Base-by-base conservation (phyloP, 2,329 filamentous ascomycete genomes). In the Cordyceps cateniannulata region DNA sequence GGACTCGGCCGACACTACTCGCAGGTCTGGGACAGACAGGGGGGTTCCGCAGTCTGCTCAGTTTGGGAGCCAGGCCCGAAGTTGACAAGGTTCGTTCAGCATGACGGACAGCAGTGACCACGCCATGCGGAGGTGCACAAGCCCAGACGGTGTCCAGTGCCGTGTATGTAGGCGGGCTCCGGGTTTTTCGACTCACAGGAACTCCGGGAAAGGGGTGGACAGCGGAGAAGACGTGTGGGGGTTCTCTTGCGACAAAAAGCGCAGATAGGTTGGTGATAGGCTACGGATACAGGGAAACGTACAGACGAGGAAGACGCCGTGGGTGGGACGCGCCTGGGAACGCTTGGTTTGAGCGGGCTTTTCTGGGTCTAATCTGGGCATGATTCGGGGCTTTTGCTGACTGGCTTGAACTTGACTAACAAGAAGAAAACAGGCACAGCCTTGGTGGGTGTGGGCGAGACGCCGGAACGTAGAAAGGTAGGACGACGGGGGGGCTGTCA, bases 1-100 rank as follows among this genome's bases (percentile, higher is more conserved):
- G 32, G 54, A 57, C 54, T 57, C 54, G 54, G 54, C 54, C 54
- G 54, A 57, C 54, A 49, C 54, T 57, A 57, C 44, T 57, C 32
- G 32, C 32, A 9, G 14, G 32, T 10, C 32, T 35, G 32, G 32
- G 45, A 22, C n/a, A 32, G 18, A 42, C 22, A 29, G 29, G 27
- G 32, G 40, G 54, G 54, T 27, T 56, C 53, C 53, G 53, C 42
- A 35, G 53, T 4, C 53, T 35, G 42, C 42, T 35, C 2, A 56
- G 25, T 47, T 55, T 49, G 29, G 54, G 44, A 49, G 54, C 5
- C 44, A 57, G n/a, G 29, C 8, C 54, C 54, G 44, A 49, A 40
- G 25, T 20, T 18, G 44, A 25, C 52, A 55, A 55, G 54, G 24
- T 57, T 57, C 45, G 54, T 57, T 57, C 54, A 57, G 44, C 16